Evolutionary conservation across 2,329 filamentous ascomycete species (phyloP), one percentile per base, ranked within the genome.

Genomic region (Albophoma yamanashiensis): DNA sequence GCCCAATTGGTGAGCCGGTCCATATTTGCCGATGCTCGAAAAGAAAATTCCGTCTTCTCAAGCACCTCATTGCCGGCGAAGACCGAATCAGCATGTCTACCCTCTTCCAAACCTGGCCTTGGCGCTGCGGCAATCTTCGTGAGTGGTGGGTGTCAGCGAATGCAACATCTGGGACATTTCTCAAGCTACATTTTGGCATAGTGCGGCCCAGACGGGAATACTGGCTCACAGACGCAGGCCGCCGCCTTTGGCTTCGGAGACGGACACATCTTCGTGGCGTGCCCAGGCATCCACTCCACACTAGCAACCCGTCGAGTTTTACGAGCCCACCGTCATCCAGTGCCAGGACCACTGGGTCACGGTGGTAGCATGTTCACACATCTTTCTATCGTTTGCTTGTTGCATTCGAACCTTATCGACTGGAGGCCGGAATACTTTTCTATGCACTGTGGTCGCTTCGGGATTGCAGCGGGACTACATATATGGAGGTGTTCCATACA

Each of bases 71-170:
- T 31, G 80, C 56, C 8, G 83, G 88, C 0, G 72, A 85, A 27
- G 86, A 89, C 66, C 70, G 70, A 14, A 82, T 87, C 67, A 88
- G 89, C 67, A 87, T 85, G 0, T 86, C 83, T 17, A 85, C 85
- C 1, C 85, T 88, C 73, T 88, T 64, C 80, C 80, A 0, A 75
- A 80, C 56, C 82, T 84, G 65, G 67, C 74, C n/a, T 81, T 60
- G 83, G 84, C 4, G 82, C 88, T 6, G 81, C 89, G 2, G 86
- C 85, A 25, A 69, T 72, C 25, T 73, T 71, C 57, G 69, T 71
- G 56, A 64, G 69, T 73, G 4, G 34, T 22, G 3, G n/a, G 9
- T 31, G 39, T 8, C 25, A 20, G n/a, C 11, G 34, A 20, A 47
- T 25, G 22, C 9, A 25, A 27, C 22, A 12, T 47, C 6, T 12